phyloP scores from a whole-genome alignment of 257 asterid species.

The Apocynum venetum region DNA sequence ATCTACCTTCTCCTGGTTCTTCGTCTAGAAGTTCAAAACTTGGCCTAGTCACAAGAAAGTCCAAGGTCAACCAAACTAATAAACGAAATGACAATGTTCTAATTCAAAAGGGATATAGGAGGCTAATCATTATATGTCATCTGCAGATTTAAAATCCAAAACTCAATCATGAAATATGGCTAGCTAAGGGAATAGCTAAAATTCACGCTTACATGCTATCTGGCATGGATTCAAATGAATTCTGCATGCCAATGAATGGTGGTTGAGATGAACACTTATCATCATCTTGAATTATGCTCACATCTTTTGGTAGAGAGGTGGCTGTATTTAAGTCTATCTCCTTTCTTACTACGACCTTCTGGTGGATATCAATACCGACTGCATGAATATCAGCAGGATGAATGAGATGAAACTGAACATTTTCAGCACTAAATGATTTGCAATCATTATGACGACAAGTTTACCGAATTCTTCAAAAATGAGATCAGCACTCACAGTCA shows the following conservation, averaged over 20 bases:
- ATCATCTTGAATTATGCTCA: slow-evolving; percentile 32
- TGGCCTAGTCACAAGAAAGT: slow-evolving; percentile 57
- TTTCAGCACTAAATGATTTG: slow-evolving; percentile 6
- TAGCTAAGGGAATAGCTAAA: slow-evolving; percentile 6
- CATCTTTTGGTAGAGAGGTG: slow-evolving; percentile 41
- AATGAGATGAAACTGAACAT: slow-evolving; percentile 20
- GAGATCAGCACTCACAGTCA: slow-evolving; percentile 77
- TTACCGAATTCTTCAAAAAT: slow-evolving; percentile 78
- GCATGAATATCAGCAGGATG: slow-evolving; percentile 33
- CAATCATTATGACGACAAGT: slow-evolving; percentile 17
- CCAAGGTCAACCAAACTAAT: slow-evolving; percentile 13
- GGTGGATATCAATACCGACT: slow-evolving; percentile 93
- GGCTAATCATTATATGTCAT: background rate
- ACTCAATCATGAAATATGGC: background rate
- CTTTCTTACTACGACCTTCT: slow-evolving; percentile 56
- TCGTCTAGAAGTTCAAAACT: slow-evolving; percentile 80
- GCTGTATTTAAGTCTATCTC: slow-evolving; percentile 32
- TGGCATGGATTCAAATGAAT: slow-evolving; percentile 33
- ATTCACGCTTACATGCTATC: slow-evolving; percentile 47
- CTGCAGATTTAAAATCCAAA: background rate
- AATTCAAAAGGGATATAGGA: background rate
- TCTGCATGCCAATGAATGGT: slow-evolving; percentile 24
- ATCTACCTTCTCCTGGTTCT: slow-evolving; percentile 61
- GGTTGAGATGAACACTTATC: slow-evolving; percentile 30
- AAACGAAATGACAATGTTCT: background rate